Evolutionary conservation across 2,329 filamentous ascomycete genomes (phyloP), one percentile per base, ranked within the genome.

Genomic region (Dothistroma pini): DNA sequence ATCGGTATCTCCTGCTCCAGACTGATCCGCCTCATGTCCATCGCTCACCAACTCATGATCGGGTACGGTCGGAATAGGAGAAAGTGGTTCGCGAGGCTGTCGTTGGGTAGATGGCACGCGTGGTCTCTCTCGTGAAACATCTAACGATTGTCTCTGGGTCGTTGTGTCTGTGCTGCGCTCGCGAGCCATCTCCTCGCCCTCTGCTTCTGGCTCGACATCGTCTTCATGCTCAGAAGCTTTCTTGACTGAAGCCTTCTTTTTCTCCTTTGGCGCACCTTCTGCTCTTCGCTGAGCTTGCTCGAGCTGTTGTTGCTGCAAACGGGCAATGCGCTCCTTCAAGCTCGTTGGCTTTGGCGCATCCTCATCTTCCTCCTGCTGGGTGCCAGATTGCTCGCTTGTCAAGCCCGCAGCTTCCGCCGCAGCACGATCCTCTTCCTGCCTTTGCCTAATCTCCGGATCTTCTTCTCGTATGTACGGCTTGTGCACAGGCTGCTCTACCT

Each of bases 251-350:
- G 68, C 62, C 31, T 59, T 38, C 57, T 88, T 86, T 78, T 93
- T 96, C 11, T 90, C 87, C 76, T 96, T 96, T 70, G 96, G 82
- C 21, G 83, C 82, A 16, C 88, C 85, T 41, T 95, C 91, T 8
- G 90, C 89, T 76, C 93, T 89, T 56, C 93, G 84, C 64, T 89
- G 84, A 5, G 93, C 91, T 73, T 95, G 91, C 72, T 97, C 95
- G 73, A 91, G 81, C 76, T 99, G 95, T 75, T 97, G 92, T 73
- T 90, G 93, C 75, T 99, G 95, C 16, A 99, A 81, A 56, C 96
- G 80, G 31, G 95, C 95, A 77, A 99, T 97, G 64, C 95, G 86
- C 75, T 99, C 95, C 76, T 97, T 99, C 63, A 99, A 76, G 68
- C 90, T 97, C 59, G 91, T 90, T 25, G 93, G 91, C 77, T 97